Evolutionary conservation across 1,284 basidiomycete species (phyloP), one percentile per base, ranked within the genome.

Genomic region (Cutaneotrichosporon spelunceum): DNA sequence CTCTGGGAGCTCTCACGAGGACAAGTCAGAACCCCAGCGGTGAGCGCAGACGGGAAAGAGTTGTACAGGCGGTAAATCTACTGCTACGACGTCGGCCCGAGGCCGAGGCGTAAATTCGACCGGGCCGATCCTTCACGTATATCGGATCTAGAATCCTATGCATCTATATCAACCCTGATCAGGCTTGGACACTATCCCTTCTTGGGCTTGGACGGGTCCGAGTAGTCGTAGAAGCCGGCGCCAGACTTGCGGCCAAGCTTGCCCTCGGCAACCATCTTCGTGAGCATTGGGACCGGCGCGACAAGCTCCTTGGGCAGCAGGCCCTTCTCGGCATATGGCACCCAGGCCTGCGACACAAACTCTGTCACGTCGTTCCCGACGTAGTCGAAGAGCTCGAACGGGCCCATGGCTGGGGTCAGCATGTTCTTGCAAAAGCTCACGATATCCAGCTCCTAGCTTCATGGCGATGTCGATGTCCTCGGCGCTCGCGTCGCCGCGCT

Each of bases 401-500:
- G 84, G 16, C 76, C 76, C 74, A 78, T 78, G 39, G 74, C 74
- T 76, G 62, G 21, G 13, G 49, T 33, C n/a, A 53, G 39, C n/a
- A 3, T 1, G 19, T 57, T 34, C 52, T 47, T 23, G 9, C n/a
- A 42, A 19, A 2, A 0, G 24, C 58, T 47, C 45, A 78, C 75
- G 78, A 65, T 79, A 76, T 10, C 84, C 83, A 2, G 83, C 83
- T 16, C 84, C 84, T 16, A 85, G 79, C 72, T 83, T 83, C 84
- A 85, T 85, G 19, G 84, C 84, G 19, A 78, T 81, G 70, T 85
- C 84, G 59, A 85, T 80, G 70, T 85, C 84, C 71, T 83, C 79
- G 3, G 81, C 72, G 2, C 81, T 80, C 0, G 84, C 84, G 56
- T 85, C 84, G 2, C 83, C 83, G 34, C 84, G 79, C 71, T 85